phyloP scores from a whole-genome alignment of 768 basidiomycete species.

The Kwoniella dejecticola region DNA sequence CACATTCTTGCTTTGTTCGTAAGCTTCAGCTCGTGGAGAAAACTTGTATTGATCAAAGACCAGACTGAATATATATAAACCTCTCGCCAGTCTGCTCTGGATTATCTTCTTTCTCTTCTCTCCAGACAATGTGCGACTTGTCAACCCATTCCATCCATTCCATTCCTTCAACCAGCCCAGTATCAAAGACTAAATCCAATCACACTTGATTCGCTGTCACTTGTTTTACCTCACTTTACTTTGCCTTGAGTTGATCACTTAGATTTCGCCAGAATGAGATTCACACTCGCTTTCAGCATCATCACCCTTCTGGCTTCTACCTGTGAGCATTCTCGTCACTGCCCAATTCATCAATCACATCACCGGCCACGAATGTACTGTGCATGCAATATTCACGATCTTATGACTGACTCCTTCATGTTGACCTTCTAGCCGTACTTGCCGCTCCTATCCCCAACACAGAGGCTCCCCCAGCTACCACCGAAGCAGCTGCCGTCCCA shows the following conservation, averaged over 20 bases:
- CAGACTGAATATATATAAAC: not conserved
- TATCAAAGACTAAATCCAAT: not conserved
- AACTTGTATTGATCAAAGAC: not conserved
- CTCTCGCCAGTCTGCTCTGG: not conserved
- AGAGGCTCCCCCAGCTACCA: not conserved
- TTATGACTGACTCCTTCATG: not conserved
- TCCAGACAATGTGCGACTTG: not conserved
- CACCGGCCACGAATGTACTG: not conserved
- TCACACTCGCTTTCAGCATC: constrained; percentile 20
- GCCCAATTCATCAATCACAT: not conserved
- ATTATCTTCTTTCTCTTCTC: not conserved
- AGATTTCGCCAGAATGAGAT: constrained; percentile 1
- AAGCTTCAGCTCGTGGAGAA: no score
- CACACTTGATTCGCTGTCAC: no score
- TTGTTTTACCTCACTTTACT: not conserved
- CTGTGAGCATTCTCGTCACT: not conserved
- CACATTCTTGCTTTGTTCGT: no score
- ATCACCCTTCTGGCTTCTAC: constrained; percentile 11
- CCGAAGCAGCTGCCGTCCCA: constrained; percentile 1
- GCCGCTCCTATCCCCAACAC: constrained; percentile 8
- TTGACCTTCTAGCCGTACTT: constrained; percentile 5
- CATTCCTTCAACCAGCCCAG: not conserved
- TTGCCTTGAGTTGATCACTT: not conserved
- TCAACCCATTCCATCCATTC: not conserved
- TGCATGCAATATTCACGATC: not conserved